Percentiles rank a stretch among this genome's conserved stretches.
Conservation (phyloP, 1,284 basidiomycete genomes). For the Inonotus hispidus region DNA sequence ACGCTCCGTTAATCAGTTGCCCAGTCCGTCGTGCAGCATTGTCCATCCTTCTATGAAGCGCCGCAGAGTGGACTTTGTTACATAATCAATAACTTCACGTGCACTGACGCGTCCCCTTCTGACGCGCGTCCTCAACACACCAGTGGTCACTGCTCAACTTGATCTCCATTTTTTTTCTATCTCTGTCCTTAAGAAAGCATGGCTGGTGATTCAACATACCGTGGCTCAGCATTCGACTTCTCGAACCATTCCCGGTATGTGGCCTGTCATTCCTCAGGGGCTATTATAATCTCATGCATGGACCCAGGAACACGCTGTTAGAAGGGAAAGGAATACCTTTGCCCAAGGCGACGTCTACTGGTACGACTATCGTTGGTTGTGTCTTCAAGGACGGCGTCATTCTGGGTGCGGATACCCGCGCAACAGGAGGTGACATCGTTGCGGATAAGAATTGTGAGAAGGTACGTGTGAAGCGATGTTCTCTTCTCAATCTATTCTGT, state of each 20-base stretch:
- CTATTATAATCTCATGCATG: neutral
- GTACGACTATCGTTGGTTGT: constrained; percentile 98
- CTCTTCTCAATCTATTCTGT: neutral
- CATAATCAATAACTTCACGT: constrained; percentile 1
- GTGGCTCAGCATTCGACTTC: constrained; percentile 16
- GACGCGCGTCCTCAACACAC: constrained; percentile 9
- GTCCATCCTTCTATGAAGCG: too few species aligned
- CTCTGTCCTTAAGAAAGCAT: constrained; percentile 1
- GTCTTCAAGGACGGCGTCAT: constrained; percentile 92
- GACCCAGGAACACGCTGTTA: constrained; percentile 73
- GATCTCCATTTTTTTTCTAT: neutral
- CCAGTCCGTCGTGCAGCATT: too few species aligned
- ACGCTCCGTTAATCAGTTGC: too few species aligned
- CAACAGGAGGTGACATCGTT: constrained; percentile 92
- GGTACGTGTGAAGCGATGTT: constrained; percentile 42
- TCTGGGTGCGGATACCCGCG: constrained; percentile 94
- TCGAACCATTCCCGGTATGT: constrained; percentile 18
- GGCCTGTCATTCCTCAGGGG: neutral
- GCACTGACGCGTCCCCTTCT: constrained; percentile 5
- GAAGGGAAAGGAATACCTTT: constrained; percentile 60
- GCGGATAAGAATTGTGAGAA: constrained; percentile 99
- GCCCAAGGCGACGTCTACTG: constrained; percentile 88
- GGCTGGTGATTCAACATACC: constrained; percentile 11
- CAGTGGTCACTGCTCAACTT: neutral
- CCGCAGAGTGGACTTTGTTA: too few species aligned